phyloP scores from a whole-genome alignment of 2,329 filamentous ascomycete species.

The Epichloe bromicola region DNA sequence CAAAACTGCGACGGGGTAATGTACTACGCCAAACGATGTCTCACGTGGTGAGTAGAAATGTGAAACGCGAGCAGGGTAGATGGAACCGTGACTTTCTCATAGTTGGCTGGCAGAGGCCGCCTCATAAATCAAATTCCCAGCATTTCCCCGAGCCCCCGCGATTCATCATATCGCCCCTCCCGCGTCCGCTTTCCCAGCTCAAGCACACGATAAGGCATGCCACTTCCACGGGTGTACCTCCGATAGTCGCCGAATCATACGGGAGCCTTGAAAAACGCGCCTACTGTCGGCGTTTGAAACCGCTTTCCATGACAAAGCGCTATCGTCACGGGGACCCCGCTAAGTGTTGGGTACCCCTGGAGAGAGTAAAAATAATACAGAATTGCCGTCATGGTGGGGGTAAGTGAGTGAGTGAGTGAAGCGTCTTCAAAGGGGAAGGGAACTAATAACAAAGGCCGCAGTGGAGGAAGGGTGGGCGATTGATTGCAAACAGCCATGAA shows the following conservation, averaged over 20 bases:
- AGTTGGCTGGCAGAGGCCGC: not conserved
- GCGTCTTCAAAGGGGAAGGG: not conserved
- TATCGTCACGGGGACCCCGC: not conserved
- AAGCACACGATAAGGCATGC: not conserved
- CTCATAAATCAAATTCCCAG: not conserved
- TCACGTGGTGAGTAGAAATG: not conserved
- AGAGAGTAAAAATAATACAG: not conserved
- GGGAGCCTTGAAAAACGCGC: not conserved
- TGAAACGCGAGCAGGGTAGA: not conserved
- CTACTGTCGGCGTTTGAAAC: not conserved
- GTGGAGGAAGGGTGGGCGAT: not conserved
- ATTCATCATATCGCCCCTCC: not conserved
- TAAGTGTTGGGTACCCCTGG: not conserved
- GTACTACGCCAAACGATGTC: not conserved
- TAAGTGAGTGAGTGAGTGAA: not conserved
- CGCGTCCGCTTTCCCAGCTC: not conserved
- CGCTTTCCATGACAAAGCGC: not conserved
- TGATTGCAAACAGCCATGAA: not conserved
- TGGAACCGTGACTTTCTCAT: not conserved
- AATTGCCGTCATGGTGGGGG: not conserved
- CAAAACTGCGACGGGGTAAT: too few species aligned
- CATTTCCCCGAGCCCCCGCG: not conserved
- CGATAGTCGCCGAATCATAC: not conserved
- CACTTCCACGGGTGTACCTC: not conserved
- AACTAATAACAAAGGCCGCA: slow-evolving; percentile 3